Percentiles rank a stretch among this genome's conserved stretches.
Evolutionary conservation across 768 basidiomycete species (phyloP).

Genomic region (Pilatotrama ljubarskyi): DNA sequence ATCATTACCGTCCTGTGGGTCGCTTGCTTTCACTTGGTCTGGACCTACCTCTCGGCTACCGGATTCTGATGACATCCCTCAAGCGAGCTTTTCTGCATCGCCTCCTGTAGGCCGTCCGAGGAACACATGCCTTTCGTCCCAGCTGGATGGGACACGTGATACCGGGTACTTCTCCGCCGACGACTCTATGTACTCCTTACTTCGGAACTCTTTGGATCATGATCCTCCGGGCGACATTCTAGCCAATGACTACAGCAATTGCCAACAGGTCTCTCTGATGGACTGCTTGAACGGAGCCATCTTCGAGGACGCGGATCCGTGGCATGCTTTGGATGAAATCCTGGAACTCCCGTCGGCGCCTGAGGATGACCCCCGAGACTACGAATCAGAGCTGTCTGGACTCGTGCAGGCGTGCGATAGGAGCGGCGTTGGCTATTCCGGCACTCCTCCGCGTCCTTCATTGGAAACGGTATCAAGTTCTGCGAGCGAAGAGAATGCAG

Average conservation of each 20-base stretch:
- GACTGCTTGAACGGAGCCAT: constrained; percentile 23
- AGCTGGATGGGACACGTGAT: background rate
- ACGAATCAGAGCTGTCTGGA: background rate
- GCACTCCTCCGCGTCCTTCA: background rate
- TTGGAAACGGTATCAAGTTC: background rate
- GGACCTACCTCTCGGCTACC: background rate
- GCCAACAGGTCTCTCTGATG: constrained; percentile 6
- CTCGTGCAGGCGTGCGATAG: background rate
- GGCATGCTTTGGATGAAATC: constrained; percentile 16
- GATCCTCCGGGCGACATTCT: too few species aligned
- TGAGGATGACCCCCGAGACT: too few species aligned
- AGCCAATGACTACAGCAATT: background rate
- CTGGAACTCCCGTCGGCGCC: constrained; percentile 5
- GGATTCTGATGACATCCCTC: constrained; percentile 11
- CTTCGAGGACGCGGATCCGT: constrained; percentile 26
- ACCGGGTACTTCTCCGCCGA: background rate
- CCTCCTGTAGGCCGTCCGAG: background rate
- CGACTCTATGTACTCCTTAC: background rate
- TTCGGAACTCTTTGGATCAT: background rate
- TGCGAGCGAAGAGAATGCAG: background rate
- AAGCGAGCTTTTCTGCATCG: constrained; percentile 14
- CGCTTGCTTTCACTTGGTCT: background rate
- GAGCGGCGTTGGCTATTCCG: constrained; percentile 8
- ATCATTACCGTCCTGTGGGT: background rate
- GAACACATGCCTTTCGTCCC: background rate